phyloP scores from a whole-genome alignment of 768 basidiomycete species.

The Botryobasidium botryosum region DNA sequence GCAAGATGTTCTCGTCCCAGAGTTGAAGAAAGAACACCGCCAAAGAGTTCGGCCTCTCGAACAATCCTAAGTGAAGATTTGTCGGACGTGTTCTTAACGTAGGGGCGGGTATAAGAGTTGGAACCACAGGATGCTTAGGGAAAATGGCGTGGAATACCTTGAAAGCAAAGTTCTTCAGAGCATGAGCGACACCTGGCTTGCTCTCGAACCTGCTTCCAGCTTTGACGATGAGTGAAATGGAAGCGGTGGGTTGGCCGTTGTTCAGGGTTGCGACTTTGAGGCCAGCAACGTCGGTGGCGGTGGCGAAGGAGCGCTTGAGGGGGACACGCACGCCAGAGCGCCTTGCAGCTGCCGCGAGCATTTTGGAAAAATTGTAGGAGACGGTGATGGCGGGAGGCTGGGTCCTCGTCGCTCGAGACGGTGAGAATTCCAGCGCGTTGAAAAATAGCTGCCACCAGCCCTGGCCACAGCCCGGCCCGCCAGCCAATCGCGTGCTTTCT shows the following conservation, averaged over 20 bases:
- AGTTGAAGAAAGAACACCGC: conserved; percentile 73
- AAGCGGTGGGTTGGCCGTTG: conserved; percentile 64
- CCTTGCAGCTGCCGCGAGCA: conserved; percentile 12
- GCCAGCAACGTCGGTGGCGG: conserved; percentile 61
- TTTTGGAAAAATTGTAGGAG: background rate
- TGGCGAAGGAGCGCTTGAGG: conserved; percentile 41
- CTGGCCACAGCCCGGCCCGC: too few relatives aligned
- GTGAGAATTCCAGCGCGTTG: too few relatives aligned
- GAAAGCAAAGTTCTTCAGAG: conserved; percentile 96
- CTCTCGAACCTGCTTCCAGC: conserved; percentile 82
- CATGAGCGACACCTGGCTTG: conserved; percentile 81
- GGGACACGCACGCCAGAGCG: conserved; percentile 12
- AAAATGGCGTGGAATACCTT: too few relatives aligned
- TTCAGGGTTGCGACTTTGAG: conserved; percentile 79
- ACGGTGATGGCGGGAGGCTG: too few relatives aligned
- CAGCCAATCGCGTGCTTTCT: too few relatives aligned
- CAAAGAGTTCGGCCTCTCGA: conserved; percentile 84
- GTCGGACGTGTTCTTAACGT: conserved; percentile 59
- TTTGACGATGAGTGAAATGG: conserved; percentile 81
- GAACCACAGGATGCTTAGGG: too few relatives aligned
- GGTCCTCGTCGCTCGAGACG: too few relatives aligned
- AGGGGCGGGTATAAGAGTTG: background rate
- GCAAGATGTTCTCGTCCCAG: conserved; percentile 82
- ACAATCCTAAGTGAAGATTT: conserved; percentile 81
- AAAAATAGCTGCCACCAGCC: too few relatives aligned